Evolutionary conservation across 495 filamentous ascomycete species (phyloP), one percentile per base, ranked within the genome.

Genomic region (Physcia stellaris): DNA sequence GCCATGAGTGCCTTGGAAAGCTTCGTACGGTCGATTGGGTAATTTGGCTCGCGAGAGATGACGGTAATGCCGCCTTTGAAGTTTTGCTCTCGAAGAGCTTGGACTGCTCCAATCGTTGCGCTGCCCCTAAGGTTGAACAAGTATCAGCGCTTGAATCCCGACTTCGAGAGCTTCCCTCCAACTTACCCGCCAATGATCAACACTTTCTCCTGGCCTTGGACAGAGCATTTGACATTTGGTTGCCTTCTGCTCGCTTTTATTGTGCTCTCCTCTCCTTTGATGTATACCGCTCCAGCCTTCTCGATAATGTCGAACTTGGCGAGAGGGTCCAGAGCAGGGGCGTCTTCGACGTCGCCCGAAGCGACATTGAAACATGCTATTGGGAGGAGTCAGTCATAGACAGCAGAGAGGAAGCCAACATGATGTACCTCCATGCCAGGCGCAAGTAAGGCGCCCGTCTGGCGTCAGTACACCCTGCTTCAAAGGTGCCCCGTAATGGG

Each of bases 271-370:
- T 86, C 80, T 18, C 76, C 86, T 21, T 76, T 79, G 51, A 96
- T 77, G 51, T 88, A 98, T 1, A 94, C 77, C 0, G 67, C 79
- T 36, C 79, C 85, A 49, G 86, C 72, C 52, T 78, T 86, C 52
- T 88, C 75, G 17, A 73, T 59, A 19, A 93, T 53, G 24, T 83
- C 79, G 60, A 90, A 98, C 29, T 80, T 79, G 16, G 77, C 66
- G 3, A 98, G 57, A 12, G 79, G 70, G 47, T 95, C 85, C 4
- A 92, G 66, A 2, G 85, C 90, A 1, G 90, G 90, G 0, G 88
- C 86, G 55, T 96, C 80, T 58, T 98, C 90, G 32, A 98, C 80
- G 43, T 95, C 88, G 21, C 90, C 90, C n/a, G 80, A 87, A 29
- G 67, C 60, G 39, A 82, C 73, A 43, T 83, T 84, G 60, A 94